Evolutionary conservation across 345 rosid species (phyloP), one percentile per base, ranked within the genome.

Genomic region (Hibiscus tridactylites): DNA sequence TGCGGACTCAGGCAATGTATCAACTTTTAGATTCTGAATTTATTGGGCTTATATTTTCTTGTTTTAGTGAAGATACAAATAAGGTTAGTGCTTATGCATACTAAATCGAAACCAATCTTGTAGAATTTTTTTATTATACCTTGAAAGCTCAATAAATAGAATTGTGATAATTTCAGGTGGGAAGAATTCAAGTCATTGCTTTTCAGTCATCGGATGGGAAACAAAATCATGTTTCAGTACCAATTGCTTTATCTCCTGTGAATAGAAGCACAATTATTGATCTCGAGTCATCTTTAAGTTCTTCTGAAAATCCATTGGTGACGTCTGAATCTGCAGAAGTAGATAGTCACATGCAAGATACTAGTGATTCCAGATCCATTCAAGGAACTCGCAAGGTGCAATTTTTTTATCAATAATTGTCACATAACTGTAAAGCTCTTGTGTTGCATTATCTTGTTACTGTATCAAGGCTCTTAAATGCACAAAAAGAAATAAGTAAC

Each of bases 1-100:
- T 95, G 75, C 87, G 97, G 66, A 95, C 99, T 62, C 99, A 95
- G 81, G 97, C 96, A 64, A 95, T 92, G 98, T 95, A 90, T 82
- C 99, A 95, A 81, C 94, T 95, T 66, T 86, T 95, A 62, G 98
- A 95, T 83, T 81, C 99, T 68, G 99, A 98, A 13, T 95, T 95
- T 77, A 84, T 95, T 77, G 99, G 99, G 28, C 85, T 95, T 67
- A 92, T 92, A 75, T 92, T 90, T 82, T 95, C 99, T 60, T 95
- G 98, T 83, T 95, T 89, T 65, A 92, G 91, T 62, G 97, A 95
- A 81, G 99, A 95, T 83, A 79, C 75, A 39, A 89, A 85, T 79
- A 95, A 92, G 97, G 99, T 92, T 71, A 60, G 72, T 65, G 28
- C 65, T 58, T 59, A 39, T 71, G 46, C 56, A 10, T 78, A 49